A percentile compares a stretch with the other conserved stretches of the same genome.
Conservation (phyloP, 352 stramenopile genomes). For the Pythium sukuiense region DNA sequence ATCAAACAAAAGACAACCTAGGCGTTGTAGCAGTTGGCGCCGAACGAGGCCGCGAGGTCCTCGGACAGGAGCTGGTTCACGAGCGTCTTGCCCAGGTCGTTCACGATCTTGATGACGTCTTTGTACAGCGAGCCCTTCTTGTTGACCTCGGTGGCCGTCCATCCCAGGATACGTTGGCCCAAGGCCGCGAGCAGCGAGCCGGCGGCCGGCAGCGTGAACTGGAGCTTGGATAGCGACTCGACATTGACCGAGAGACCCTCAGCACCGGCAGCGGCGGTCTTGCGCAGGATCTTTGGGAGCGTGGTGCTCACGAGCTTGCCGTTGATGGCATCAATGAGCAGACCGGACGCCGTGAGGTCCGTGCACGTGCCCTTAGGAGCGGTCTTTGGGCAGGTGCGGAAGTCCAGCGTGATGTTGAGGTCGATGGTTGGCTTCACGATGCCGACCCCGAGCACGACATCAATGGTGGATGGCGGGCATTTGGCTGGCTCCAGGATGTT, state of each 20-base stretch:
- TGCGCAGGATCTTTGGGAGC: constrained; percentile 28
- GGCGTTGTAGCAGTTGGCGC: constrained; percentile 41
- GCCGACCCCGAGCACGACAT: constrained; percentile 39
- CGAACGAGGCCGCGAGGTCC: constrained; percentile 42
- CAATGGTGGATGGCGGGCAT: constrained; percentile 39
- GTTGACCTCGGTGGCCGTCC: constrained; percentile 51
- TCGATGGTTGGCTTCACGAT: constrained; percentile 34
- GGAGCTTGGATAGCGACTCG: constrained; percentile 48
- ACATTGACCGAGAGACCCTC: constrained; percentile 35
- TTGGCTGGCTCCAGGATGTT: constrained; percentile 44
- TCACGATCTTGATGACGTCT: constrained; percentile 40
- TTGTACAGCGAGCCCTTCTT: constrained; percentile 65
- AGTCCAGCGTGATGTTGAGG: constrained; percentile 30
- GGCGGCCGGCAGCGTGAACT: constrained; percentile 40
- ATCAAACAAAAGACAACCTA: background rate
- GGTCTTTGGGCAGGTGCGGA: constrained; percentile 38
- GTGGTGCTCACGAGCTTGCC: constrained; percentile 27
- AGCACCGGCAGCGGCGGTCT: constrained; percentile 26
- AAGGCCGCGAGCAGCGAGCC: constrained; percentile 41
- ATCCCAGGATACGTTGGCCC: constrained; percentile 44
- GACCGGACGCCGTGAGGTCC: constrained; percentile 42
- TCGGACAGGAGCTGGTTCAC: constrained; percentile 47
- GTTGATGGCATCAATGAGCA: constrained; percentile 39
- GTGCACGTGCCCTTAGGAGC: constrained; percentile 42
- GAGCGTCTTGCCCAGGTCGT: constrained; percentile 45